Conservation (phyloP, 2,329 filamentous ascomycete species). For the Graphiopsis chlorocephala region DNA sequence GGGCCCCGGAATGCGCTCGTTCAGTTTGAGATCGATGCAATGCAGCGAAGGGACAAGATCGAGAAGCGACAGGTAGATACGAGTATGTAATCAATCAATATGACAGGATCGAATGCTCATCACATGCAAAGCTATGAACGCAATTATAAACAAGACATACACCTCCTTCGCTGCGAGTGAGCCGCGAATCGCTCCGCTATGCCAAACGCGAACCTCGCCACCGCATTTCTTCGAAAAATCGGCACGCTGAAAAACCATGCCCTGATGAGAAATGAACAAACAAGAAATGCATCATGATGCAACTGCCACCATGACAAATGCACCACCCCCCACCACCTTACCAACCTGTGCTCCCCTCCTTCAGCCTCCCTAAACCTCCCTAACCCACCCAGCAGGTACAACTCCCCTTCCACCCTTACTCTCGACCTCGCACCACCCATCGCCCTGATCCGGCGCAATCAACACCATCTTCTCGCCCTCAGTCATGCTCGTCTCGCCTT, state of each 20-base stretch:
- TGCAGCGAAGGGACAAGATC: too few species aligned
- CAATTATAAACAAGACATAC: not conserved
- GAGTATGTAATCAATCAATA: too few species aligned
- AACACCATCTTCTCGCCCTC: slow-evolving; percentile 92
- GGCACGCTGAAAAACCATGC: not conserved
- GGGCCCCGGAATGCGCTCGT: too few species aligned
- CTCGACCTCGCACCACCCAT: slow-evolving; percentile 97
- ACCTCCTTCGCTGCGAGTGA: too few species aligned
- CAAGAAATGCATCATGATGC: not conserved
- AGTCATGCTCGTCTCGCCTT: slow-evolving; percentile 82
- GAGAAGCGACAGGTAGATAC: too few species aligned
- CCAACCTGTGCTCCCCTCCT: too few species aligned
- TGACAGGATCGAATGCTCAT: not conserved
- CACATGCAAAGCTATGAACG: not conserved
- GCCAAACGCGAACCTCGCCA: not conserved
- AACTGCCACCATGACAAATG: too few species aligned
- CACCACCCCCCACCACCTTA: too few species aligned
- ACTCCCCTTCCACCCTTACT: slow-evolving; percentile 73
- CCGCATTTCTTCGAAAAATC: not conserved
- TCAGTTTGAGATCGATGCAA: too few species aligned
- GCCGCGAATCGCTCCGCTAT: not conserved
- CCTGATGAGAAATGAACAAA: not conserved
- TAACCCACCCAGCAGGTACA: slow-evolving; percentile 81
- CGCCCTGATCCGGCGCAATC: slow-evolving; percentile 80
- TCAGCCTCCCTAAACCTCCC: slow-evolving; percentile 1